phyloP scores from a whole-genome alignment of 23 red algal genomes.

The Gracilariopsis chorda region DNA sequence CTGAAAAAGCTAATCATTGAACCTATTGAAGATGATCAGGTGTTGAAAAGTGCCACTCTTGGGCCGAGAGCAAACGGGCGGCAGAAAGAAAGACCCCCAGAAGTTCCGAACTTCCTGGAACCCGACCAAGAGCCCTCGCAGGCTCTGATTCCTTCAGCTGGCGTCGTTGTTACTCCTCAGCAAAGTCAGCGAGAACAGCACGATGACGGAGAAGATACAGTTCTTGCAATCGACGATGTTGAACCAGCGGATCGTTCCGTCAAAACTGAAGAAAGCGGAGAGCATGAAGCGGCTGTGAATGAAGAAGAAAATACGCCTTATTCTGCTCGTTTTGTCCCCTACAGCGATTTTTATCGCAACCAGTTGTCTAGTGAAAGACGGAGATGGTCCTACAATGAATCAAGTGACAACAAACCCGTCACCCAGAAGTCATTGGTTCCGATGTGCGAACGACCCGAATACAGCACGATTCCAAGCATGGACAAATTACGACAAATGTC shows the following conservation, averaged over 20 bases:
- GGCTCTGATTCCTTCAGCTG: too few relatives aligned
- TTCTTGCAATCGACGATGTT: background rate
- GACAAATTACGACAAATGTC: conserved; percentile 27
- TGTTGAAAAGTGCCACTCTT: background rate
- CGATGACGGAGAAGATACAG: conserved; percentile 4
- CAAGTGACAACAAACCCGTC: background rate
- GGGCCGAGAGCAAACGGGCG: background rate
- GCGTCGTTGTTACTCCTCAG: too few relatives aligned
- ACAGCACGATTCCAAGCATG: conserved; percentile 35
- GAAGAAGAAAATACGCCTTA: background rate
- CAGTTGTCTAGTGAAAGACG: background rate
- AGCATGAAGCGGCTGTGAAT: background rate
- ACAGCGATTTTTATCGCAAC: conserved; percentile 38
- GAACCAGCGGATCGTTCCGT: background rate
- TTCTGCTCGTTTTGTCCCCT: background rate
- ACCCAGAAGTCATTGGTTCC: background rate
- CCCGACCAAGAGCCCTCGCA: too few relatives aligned
- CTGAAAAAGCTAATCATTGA: conserved; percentile 59
- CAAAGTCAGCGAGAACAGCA: background rate
- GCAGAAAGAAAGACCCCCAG: background rate
- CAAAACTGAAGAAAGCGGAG: background rate
- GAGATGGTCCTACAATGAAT: background rate
- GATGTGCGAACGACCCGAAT: conserved; percentile 30
- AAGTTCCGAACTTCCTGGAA: too few relatives aligned
- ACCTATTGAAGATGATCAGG: conserved; percentile 27